Evolutionary conservation across 495 filamentous ascomycete species (phyloP).

Genomic region (Diplogelasinospora grovesii): DNA sequence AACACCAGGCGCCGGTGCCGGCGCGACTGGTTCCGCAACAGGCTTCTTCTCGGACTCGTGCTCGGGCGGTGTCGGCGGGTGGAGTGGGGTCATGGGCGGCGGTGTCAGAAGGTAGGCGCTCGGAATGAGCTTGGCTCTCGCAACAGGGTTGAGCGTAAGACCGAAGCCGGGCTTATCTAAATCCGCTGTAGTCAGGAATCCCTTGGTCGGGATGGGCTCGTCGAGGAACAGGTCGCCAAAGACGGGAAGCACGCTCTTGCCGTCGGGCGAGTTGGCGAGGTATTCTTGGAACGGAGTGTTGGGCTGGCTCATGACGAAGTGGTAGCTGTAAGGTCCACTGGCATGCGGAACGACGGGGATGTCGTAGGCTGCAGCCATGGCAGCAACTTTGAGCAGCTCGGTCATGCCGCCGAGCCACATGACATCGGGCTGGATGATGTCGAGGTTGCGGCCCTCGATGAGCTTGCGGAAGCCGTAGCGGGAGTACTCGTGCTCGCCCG

Average conservation of each 20-base stretch:
- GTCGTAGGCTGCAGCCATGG: constrained; percentile 86
- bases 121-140: constrained; percentile 62
- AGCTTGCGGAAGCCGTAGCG: constrained; percentile 90
- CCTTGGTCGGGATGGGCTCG: constrained; percentile 79
- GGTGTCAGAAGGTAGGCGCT: constrained; percentile 65
- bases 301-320: constrained; percentile 84
- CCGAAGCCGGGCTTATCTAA: constrained; percentile 90
- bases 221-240: constrained; percentile 88
- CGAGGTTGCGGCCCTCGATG: constrained; percentile 82
- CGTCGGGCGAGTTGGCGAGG: constrained; percentile 83
- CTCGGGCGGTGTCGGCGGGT: constrained; percentile 27
- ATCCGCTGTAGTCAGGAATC: constrained; percentile 67
- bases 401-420: constrained; percentile 96
- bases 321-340: constrained; percentile 87
- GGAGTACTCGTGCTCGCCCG: constrained; percentile 90
- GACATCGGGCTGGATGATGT: constrained; percentile 91
- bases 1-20: constrained; percentile 6
- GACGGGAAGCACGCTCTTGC: constrained; percentile 79
- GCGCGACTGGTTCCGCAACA: not conserved
- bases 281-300: constrained; percentile 95
- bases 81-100: constrained; percentile 56
- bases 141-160: constrained; percentile 72
- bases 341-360: constrained; percentile 92
- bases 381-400: constrained; percentile 80
- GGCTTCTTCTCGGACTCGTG: constrained; percentile 9